These are phyloP conservation scores for Angomonas ambiguus DNA, from an alignment of 208 protist species.

Conservation along the genomic window DNA sequence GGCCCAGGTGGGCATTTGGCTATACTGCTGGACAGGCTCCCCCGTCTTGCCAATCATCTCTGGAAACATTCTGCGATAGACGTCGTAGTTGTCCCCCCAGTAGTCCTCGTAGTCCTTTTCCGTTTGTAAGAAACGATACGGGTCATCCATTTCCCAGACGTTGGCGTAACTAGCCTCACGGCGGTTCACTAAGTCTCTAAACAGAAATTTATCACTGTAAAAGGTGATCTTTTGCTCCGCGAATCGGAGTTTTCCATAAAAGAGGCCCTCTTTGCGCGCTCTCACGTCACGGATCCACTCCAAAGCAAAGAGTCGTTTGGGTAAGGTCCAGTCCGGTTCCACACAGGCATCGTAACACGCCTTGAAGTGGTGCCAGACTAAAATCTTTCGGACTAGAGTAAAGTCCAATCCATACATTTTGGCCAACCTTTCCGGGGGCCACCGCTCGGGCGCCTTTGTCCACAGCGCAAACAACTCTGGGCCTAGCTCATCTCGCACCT, in stretches of 20 bases:
- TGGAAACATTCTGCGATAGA: conserved; percentile 92
- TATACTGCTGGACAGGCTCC: conserved; percentile 92
- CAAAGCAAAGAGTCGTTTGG: conserved; percentile 90
- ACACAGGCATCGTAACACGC: conserved; percentile 93
- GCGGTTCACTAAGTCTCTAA: conserved; percentile 89
- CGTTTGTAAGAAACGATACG: conserved; percentile 92
- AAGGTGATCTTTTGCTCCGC: conserved; percentile 93
- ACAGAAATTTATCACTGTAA: conserved; percentile 92
- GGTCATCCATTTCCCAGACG: conserved; percentile 94
- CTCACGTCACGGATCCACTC: conserved; percentile 91
- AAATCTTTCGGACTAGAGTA: conserved; percentile 87
- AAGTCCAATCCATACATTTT: conserved; percentile 94
- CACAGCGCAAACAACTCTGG: conserved; percentile 92
- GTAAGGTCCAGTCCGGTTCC: conserved; percentile 91
- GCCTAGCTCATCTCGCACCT: conserved; percentile 90
- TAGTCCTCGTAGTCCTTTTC: conserved; percentile 93
- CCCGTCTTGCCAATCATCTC: conserved; percentile 91
- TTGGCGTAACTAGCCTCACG: conserved; percentile 92
- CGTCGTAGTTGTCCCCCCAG: conserved; percentile 94
- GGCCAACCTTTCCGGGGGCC: conserved; percentile 90
- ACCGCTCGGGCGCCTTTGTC: conserved; percentile 91
- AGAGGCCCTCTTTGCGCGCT: conserved; percentile 84
- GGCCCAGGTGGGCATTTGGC: conserved; percentile 90
- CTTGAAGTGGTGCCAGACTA: conserved; percentile 93
- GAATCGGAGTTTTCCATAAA: conserved; percentile 92